phyloP scores from a whole-genome alignment of 2,329 filamentous ascomycete genomes.

The Neodidymelliopsis sp. region DNA sequence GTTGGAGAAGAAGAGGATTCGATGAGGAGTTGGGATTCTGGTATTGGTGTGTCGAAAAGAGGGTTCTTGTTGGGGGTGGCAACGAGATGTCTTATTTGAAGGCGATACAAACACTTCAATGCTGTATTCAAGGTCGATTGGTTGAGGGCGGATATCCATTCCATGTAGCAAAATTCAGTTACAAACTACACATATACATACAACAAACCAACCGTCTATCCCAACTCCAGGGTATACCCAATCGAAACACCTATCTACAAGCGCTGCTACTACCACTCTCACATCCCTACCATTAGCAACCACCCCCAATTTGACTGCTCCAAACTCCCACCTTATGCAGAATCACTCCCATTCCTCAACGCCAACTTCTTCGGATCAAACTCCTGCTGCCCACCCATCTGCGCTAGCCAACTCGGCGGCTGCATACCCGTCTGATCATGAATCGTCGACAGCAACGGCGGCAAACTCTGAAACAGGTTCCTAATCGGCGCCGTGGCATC shows the following conservation, averaged over 20 bases:
- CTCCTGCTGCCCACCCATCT: slow-evolving; percentile 55
- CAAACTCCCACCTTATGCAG: not conserved
- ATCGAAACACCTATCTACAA: not conserved
- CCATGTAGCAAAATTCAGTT: too few relatives aligned
- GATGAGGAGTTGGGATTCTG: too few relatives aligned
- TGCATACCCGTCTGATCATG: slow-evolving; percentile 87
- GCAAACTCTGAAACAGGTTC: slow-evolving; percentile 84
- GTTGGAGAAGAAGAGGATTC: too few relatives aligned
- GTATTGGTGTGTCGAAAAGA: too few relatives aligned
- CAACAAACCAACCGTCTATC: not conserved
- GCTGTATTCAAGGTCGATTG: too few relatives aligned
- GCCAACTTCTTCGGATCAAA: slow-evolving; percentile 29
- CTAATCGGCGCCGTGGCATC: slow-evolving; percentile 71
- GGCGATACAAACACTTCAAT: too few relatives aligned
- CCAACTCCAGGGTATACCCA: not conserved
- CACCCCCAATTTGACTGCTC: not conserved
- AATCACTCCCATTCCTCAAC: slow-evolving; percentile 39
- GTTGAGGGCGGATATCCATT: too few relatives aligned
- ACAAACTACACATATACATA: not conserved
- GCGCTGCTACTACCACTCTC: too few relatives aligned
- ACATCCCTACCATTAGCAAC: not conserved
- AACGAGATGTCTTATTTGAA: too few relatives aligned
- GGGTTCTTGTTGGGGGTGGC: too few relatives aligned
- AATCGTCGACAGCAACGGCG: slow-evolving; percentile 83
- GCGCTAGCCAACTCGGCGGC: slow-evolving; percentile 75